Percentiles rank a stretch among this genome's conserved stretches.
Evolutionary conservation across 1,284 basidiomycete genomes (phyloP).

Genomic region (Cutaneotrichosporon cyanovorans): DNA sequence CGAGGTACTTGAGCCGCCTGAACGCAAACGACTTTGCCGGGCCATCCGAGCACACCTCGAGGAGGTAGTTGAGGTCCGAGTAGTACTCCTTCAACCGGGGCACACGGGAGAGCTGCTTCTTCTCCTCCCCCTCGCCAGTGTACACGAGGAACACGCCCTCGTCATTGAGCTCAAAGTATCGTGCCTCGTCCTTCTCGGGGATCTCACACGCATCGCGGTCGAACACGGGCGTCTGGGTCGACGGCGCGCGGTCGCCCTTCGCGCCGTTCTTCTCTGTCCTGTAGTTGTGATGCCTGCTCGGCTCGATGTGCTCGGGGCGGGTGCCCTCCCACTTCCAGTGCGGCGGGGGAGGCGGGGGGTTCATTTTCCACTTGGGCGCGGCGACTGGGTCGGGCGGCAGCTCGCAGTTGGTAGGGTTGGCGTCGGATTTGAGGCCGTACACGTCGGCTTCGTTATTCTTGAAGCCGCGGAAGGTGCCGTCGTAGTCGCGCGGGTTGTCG

Average conservation of each 20-base stretch:
- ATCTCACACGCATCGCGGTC: slow-evolving; percentile 61
- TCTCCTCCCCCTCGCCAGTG: slow-evolving; percentile 9
- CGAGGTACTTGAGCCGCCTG: slow-evolving; percentile 81
- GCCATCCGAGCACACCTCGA: slow-evolving; percentile 80
- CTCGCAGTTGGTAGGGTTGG: slow-evolving; percentile 43
- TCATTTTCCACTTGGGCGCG: slow-evolving; percentile 62
- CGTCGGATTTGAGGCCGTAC: slow-evolving; percentile 59
- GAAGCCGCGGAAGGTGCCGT: slow-evolving; percentile 62
- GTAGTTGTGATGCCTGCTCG: too few species aligned
- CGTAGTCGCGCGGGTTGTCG: slow-evolving; percentile 84
- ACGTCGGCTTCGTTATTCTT: slow-evolving; percentile 56
- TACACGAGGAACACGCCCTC: slow-evolving; percentile 84
- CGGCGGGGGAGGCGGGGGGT: slow-evolving; percentile 81
- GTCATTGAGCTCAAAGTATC: slow-evolving; percentile 67
- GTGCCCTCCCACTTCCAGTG: slow-evolving; percentile 72
- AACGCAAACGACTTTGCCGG: slow-evolving; percentile 96
- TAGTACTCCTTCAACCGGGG: slow-evolving; percentile 92
- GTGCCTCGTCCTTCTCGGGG: slow-evolving; percentile 51
- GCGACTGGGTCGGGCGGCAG: slow-evolving; percentile 4
- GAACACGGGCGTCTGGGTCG: slow-evolving; percentile 29
- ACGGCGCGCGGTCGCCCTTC: slow-evolving; percentile 14
- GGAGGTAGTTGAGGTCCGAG: slow-evolving; percentile 84
- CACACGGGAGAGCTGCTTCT: slow-evolving; percentile 61
- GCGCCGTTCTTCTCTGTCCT: slow-evolving; percentile 29
- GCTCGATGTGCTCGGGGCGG: slow-evolving; percentile 22